Base-by-base conservation (phyloP, 176 grass and related monocot genomes). In the Elaeis guineensis region DNA sequence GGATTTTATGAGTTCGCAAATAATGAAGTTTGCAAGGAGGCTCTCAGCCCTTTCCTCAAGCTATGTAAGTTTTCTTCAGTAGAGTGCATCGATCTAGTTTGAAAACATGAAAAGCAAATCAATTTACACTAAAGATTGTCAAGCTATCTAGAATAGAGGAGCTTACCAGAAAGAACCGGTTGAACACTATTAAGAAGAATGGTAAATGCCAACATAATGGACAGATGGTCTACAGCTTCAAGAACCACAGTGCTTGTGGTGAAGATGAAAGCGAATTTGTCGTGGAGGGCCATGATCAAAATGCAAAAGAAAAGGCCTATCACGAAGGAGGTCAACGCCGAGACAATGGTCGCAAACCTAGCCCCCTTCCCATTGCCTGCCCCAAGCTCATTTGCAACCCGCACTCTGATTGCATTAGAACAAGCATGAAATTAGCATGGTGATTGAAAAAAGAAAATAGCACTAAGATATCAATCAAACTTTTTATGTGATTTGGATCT, bases 311-410 rank as follows among this genome's bases (percentile, higher is more conserved):
- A 7, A 32, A 64, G 11, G 19, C 44, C 62, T 18, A 64, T 51
- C 21, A 64, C 12, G 0, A 19, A 25, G 12, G 62, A 64, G 4
- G 14, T 22, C 0, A 2, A 35, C 15, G n/a, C 62, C 4, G 62
- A 23, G 3, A 64, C 39, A 5, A 51, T n/a, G 3, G 62, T 64
- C 4, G 62, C 62, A 6, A 64, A 51, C 19, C 21, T 64, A 16
- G 62, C 62, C 0, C 44, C 62, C 22, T 51, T 64, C 4, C 62
- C 44, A 21, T 64, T 64, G 18, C 29, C 60, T 8, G 32, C 32
- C 4, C 60, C 60, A 5, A 63, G 60, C n/a, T 63, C 60, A 19
- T 63, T 63, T n/a, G 60, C 60, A 6, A 63, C 60, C 32, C 60
- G 17, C 60, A 63, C 60, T 49, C 60, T 63, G 5, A 11, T 18